Conservation (phyloP, 768 basidiomycete genomes). For the Mrakia gelida region DNA sequence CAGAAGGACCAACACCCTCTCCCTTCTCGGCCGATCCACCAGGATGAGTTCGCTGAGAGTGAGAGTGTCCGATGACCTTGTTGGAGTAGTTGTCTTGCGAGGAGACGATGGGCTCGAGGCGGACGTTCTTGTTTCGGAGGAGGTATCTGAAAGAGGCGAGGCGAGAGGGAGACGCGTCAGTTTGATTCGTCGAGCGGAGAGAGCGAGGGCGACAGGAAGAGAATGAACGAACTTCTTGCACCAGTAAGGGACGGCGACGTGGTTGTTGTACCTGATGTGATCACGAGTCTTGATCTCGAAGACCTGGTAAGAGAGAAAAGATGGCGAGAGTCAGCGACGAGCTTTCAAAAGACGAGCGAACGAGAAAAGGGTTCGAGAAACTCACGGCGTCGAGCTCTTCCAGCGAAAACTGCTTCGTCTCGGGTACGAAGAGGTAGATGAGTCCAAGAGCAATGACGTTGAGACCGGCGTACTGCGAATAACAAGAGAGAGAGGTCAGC, state of each 20-base stretch:
- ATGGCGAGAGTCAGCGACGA: background rate
- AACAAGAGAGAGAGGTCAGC: background rate
- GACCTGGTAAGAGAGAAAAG: conserved; percentile 24
- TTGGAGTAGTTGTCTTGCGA: background rate
- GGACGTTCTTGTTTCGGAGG: conserved; percentile 16
- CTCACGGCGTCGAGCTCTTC: conserved; percentile 41
- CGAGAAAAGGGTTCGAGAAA: background rate
- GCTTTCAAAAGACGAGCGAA: background rate
- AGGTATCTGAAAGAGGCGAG: background rate
- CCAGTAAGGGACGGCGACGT: conserved; percentile 33
- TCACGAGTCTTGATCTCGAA: conserved; percentile 39
- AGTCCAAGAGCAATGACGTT: conserved; percentile 41
- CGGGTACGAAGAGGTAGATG: conserved; percentile 34
- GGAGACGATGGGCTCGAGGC: background rate
- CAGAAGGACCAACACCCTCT: background rate
- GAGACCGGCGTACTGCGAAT: conserved; percentile 44
- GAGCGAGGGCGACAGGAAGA: background rate
- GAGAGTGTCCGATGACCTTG: conserved; percentile 1
- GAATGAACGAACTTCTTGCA: conserved; percentile 17
- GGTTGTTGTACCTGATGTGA: conserved; percentile 36
- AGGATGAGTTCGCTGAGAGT: background rate
- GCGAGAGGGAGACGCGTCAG: background rate
- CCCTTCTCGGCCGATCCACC: conserved; percentile 1
- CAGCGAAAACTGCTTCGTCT: conserved; percentile 40
- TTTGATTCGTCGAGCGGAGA: background rate